A percentile compares a stretch with the other conserved stretches of the same genome.
Evolutionary conservation across 495 filamentous ascomycete genomes (phyloP).

Genomic region (Daldinia childiae): DNA sequence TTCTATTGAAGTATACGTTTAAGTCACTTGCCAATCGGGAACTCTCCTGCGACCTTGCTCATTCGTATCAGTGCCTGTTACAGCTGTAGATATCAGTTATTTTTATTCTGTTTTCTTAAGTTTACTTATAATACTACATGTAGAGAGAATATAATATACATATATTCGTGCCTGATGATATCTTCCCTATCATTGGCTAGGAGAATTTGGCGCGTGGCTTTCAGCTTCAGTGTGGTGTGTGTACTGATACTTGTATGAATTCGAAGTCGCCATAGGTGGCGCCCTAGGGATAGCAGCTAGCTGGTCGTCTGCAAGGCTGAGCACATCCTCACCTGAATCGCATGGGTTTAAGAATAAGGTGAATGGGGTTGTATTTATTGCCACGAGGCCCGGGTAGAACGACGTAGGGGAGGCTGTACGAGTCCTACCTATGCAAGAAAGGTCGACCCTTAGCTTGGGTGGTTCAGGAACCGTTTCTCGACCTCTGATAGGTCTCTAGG

Average conservation of each 20-base stretch:
- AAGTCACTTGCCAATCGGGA: neutral
- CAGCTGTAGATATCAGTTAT: neutral
- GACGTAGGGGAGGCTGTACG: conserved; percentile 18
- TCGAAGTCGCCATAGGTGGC: conserved; percentile 21
- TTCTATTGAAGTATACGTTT: conserved; percentile 20
- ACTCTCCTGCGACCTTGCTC: conserved; percentile 8
- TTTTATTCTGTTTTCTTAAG: neutral
- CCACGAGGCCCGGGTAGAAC: conserved; percentile 24
- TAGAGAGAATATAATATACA: conserved; percentile 1
- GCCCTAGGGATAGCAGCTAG: conserved; percentile 8
- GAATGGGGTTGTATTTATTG: conserved; percentile 29
- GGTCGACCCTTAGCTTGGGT: conserved; percentile 1
- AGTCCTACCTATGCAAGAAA: conserved; percentile 13
- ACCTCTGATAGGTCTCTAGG: conserved; percentile 29
- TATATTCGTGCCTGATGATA: conserved; percentile 2
- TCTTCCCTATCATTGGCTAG: conserved; percentile 13
- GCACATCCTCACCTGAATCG: conserved; percentile 15
- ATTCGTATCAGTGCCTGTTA: conserved; percentile 1
- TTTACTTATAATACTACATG: conserved; percentile 2
- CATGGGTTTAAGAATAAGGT: conserved; percentile 5
- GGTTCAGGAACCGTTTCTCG: conserved; percentile 18
- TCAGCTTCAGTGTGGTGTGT: conserved; percentile 16
- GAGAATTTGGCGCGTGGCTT: conserved; percentile 2
- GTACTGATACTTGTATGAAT: conserved; percentile 5
- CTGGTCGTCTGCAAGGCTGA: conserved; percentile 34